These are phyloP conservation scores for Kondoa malvinella DNA, from an alignment of 768 basidiomycete species.

Conservation along the genomic window DNA sequence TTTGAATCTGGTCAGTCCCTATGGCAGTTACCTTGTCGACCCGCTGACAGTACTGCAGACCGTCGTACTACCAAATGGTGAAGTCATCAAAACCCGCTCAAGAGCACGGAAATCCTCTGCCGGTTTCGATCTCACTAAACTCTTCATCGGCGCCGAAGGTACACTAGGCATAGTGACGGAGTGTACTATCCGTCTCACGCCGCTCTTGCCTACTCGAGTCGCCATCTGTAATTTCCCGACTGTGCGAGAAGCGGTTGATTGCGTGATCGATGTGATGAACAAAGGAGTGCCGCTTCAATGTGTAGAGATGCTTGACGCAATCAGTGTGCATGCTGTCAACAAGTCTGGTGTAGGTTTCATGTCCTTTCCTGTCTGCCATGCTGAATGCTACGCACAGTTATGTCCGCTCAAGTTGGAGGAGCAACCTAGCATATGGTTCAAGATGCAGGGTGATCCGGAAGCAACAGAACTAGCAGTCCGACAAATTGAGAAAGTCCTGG, in stretches of 20 bases:
- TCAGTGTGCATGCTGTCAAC: constrained; percentile 66
- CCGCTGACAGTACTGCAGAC: constrained; percentile 67
- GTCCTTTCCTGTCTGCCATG: constrained; percentile 21
- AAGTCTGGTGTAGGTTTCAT: constrained; percentile 44
- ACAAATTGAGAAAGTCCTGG: constrained; percentile 38
- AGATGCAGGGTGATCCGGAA: constrained; percentile 59
- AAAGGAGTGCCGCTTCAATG: constrained; percentile 61
- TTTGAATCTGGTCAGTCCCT: not conserved
- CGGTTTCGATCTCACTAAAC: constrained; percentile 46
- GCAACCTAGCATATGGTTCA: constrained; percentile 59
- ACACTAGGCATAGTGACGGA: constrained; percentile 76
- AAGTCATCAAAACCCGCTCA: constrained; percentile 71
- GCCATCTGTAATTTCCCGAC: constrained; percentile 74
- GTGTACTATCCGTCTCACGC: constrained; percentile 69
- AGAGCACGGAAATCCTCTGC: constrained; percentile 56
- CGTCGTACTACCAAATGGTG: constrained; percentile 70
- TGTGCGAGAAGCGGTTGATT: constrained; percentile 57
- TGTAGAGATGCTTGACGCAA: constrained; percentile 66
- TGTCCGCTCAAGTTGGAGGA: constrained; percentile 7
- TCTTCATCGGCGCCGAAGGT: constrained; percentile 36
- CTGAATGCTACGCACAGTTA: constrained; percentile 7
- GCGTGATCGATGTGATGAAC: constrained; percentile 63
- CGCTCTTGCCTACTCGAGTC: constrained; percentile 62
- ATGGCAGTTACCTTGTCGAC: not conserved
- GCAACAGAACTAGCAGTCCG: constrained; percentile 41